Evolutionary conservation across 78 protist genomes (phyloP).

Genomic region (Polysphondylium violaceum): DNA sequence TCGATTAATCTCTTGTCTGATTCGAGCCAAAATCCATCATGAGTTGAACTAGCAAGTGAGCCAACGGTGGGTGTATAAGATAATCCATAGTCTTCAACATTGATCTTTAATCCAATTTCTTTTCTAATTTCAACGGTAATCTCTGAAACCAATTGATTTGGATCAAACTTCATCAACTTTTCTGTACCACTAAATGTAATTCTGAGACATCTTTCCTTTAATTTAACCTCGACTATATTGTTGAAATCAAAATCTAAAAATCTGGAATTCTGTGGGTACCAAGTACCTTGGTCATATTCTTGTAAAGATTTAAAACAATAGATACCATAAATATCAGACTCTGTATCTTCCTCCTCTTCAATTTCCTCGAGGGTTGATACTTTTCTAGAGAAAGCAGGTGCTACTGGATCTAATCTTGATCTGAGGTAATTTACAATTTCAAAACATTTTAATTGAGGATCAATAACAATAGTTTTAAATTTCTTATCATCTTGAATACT

Average conservation of each 20-base stretch:
- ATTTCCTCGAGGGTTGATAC: not conserved
- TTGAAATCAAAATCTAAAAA: constrained; percentile 17
- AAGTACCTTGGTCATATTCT: constrained; percentile 1
- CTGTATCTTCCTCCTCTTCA: constrained; percentile 8
- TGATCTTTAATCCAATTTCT: constrained; percentile 19
- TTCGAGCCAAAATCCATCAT: constrained; percentile 12
- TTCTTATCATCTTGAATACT: not conserved
- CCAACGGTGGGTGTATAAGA: not conserved
- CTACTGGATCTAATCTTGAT: not conserved
- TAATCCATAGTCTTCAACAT: constrained; percentile 32
- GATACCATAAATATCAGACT: constrained; percentile 28
- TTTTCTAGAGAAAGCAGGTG: constrained; percentile 5
- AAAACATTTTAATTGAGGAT: constrained; percentile 46
- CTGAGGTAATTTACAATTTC: constrained; percentile 27
- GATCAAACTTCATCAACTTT: constrained; percentile 24
- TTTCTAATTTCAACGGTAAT: constrained; percentile 1
- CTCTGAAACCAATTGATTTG: not conserved
- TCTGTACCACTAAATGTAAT: constrained; percentile 14
- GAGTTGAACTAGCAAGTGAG: not conserved
- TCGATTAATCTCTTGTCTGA: constrained; percentile 13
- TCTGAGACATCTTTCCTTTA: not conserved
- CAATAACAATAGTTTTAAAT: not conserved
- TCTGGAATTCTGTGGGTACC: constrained; percentile 27
- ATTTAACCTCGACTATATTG: constrained; percentile 10
- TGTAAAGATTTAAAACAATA: not conserved